A percentile compares a stretch with the other conserved stretches of the same genome.
Evolutionary conservation across 2,329 filamentous ascomycete species (phyloP).

Genomic region (Fusarium penzigii): DNA sequence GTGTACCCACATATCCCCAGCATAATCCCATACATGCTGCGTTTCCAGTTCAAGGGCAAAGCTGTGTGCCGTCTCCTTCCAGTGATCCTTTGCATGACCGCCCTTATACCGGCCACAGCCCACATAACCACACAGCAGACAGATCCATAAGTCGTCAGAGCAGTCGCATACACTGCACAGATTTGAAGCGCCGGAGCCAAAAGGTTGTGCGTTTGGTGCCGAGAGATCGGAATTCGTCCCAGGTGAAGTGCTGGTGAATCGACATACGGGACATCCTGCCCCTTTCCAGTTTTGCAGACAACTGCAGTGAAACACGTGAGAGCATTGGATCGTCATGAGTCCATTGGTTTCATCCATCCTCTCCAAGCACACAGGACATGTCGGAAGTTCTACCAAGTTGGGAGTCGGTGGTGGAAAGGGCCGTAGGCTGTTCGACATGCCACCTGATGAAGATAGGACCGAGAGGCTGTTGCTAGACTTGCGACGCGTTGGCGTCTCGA

Average conservation of each 20-base stretch:
- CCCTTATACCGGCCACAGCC: conserved; percentile 94
- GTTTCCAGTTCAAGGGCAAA: conserved; percentile 92
- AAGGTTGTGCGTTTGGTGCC: conserved; percentile 55
- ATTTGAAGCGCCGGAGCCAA: conserved; percentile 62
- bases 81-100: conserved; percentile 91
- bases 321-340: conserved; percentile 91
- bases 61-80: conserved; percentile 84
- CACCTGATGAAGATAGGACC: conserved; percentile 49
- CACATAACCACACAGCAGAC: conserved; percentile 87
- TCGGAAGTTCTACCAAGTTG: conserved; percentile 85
- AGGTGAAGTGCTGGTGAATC: conserved; percentile 67
- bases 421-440: conserved; percentile 49
- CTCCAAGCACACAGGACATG: conserved; percentile 94
- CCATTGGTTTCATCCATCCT: conserved; percentile 98
- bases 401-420: conserved; percentile 72
- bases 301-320: conserved; percentile 96
- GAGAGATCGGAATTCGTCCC: conserved; percentile 42
- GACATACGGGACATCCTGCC: conserved; percentile 89
- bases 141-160: conserved; percentile 87
- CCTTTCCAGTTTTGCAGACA: conserved; percentile 97
- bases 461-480: conserved; percentile 59
- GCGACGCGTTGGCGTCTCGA: conserved; percentile 62
- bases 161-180: conserved; percentile 82
- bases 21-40: conserved; percentile 98
- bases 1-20: conserved; percentile 93